Conservation (phyloP, 495 filamentous ascomycete species). For the Chaetomium cochliodes region DNA sequence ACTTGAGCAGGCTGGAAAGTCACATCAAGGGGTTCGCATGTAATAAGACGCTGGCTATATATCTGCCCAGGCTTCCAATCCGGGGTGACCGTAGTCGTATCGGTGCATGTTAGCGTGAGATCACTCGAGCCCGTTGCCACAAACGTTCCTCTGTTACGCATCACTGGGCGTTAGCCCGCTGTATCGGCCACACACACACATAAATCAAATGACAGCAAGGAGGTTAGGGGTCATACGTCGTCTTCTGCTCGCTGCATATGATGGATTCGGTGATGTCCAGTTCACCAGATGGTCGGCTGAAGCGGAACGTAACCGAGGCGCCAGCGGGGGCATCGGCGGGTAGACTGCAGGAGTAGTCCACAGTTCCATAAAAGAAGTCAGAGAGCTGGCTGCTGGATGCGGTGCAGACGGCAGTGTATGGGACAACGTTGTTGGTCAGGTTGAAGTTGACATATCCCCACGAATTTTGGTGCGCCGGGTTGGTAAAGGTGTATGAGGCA, state of each 20-base stretch:
- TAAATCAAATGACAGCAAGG: too few relatives aligned
- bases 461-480: slow-evolving; percentile 45
- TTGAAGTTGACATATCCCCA: slow-evolving; percentile 46
- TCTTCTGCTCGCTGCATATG: slow-evolving; percentile 33
- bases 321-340: slow-evolving; percentile 15
- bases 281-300: slow-evolving; percentile 33
- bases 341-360: slow-evolving; percentile 37
- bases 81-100: slow-evolving; percentile 36
- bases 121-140: slow-evolving; percentile 35
- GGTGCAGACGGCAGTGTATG: slow-evolving; percentile 36
- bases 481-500: slow-evolving; percentile 40
- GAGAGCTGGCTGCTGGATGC: slow-evolving; percentile 39
- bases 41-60: slow-evolving; percentile 38
- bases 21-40: slow-evolving; percentile 35
- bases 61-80: slow-evolving; percentile 45
- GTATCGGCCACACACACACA: too few relatives aligned
- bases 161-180: background rate
- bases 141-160: slow-evolving; percentile 33
- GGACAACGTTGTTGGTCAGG: slow-evolving; percentile 40
- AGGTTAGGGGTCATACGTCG: slow-evolving; percentile 28
- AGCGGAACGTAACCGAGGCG: slow-evolving; percentile 35
- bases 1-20: background rate
- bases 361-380: slow-evolving; percentile 46
- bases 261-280: slow-evolving; percentile 41
- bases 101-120: slow-evolving; percentile 41